Base-by-base conservation (phyloP, 1,284 basidiomycete species). In the Sporisorium scitamineum region DNA sequence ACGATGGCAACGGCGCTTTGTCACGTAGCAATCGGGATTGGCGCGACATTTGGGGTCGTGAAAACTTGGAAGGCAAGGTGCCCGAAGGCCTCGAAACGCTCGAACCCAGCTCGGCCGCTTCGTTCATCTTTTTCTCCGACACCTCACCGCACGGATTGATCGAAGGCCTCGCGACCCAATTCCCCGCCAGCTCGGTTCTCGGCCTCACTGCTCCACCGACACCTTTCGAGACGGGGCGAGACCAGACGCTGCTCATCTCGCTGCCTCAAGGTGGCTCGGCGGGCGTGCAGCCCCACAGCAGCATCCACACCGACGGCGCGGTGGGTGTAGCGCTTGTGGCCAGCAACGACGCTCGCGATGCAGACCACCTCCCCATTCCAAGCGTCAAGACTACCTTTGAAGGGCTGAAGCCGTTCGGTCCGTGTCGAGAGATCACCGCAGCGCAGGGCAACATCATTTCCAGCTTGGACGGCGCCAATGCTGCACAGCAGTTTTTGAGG, bases 211-310 rank as follows among this genome's bases (percentile, higher is more conserved):
- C 91, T 0, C 88, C 93, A 0, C 91, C 92, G 0, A 95, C 94
- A 0, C 93, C 94, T 0, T 95, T 95, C 84, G 87, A 94, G 22
- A 95, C 93, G 0, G 93, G 92, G 11, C 87, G 91, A 22, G 91
- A 92, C 1, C 90, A 92, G 53, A 95, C 94, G 0, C 86, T 95
- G 2, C 90, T 94, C 74, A 86, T 89, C 70, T 89, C 64, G 9
- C 47, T 75, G 1, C 75, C 75, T 5, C 59, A 64, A 42, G 62
- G 61, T 13, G 34, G 54, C 18, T 13, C 52, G 0, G 51, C 37
- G 1, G 63, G 55, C 5, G 52, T 26, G 24, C 39, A 54, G 31
- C 57, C 44, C 6, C 22, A 90, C 56, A 86, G 87, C 31, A 81
- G 87, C 2, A 88, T 93, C 24, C 85, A 89, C 71, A 70, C 62